Evolutionary conservation across 805 yeast species (phyloP).

Genomic region (Pichia sporocuriosa): DNA sequence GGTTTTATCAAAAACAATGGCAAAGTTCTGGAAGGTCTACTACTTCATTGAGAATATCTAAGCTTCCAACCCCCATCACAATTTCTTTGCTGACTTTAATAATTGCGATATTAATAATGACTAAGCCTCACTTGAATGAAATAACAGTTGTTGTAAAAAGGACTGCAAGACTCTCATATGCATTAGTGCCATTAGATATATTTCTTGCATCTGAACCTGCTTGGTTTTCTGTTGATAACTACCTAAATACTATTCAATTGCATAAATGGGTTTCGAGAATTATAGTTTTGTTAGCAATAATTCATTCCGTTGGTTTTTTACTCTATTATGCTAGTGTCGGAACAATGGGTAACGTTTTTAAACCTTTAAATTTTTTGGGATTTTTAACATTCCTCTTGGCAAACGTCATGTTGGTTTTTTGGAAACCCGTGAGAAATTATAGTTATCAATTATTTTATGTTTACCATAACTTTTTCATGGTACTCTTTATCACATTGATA

Average conservation of each 20-base stretch:
- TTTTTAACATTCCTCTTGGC: slow-evolving; percentile 34
- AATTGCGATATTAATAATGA: neutral
- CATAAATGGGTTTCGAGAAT: slow-evolving; percentile 72
- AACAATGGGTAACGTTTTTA: slow-evolving; percentile 32
- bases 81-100: slow-evolving; percentile 1
- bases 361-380: slow-evolving; percentile 46
- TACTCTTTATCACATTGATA: slow-evolving; percentile 38
- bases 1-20: slow-evolving; percentile 33
- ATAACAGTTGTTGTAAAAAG: slow-evolving; percentile 42
- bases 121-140: slow-evolving; percentile 29
- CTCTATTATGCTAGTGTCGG: slow-evolving; percentile 36
- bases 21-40: slow-evolving; percentile 34
- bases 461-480: slow-evolving; percentile 46
- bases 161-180: slow-evolving; percentile 55
- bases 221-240: slow-evolving; percentile 40
- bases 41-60: slow-evolving; percentile 26
- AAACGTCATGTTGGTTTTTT: slow-evolving; percentile 33
- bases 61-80: slow-evolving; percentile 12
- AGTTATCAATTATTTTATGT: slow-evolving; percentile 50
- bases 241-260: slow-evolving; percentile 46
- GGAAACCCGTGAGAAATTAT: slow-evolving; percentile 42
- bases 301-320: slow-evolving; percentile 50
- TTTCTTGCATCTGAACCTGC: slow-evolving; percentile 51
- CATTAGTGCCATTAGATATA: slow-evolving; percentile 51
- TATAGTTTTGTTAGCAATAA: slow-evolving; percentile 36